A percentile compares a stretch with the other conserved stretches of the same genome.
These are phyloP conservation scores for Aspergillus sclerotialis DNA, from an alignment of 2,329 filamentous ascomycete species.

Conservation along the genomic window DNA sequence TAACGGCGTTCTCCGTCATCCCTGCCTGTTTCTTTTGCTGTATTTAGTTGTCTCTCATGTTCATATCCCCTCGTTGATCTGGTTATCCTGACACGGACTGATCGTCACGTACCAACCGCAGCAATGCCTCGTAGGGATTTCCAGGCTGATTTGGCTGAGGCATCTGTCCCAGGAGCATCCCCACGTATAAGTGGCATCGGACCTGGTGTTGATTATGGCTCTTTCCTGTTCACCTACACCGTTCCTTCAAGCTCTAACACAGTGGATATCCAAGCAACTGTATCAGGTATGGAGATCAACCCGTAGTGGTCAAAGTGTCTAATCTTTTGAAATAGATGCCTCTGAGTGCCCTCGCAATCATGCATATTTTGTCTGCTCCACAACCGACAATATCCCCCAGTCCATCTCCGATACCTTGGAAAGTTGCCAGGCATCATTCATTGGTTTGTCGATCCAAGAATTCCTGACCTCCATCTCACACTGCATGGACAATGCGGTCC, in stretches of 20 bases:
- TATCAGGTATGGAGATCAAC: conserved; percentile 29
- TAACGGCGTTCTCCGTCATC: too few relatives aligned
- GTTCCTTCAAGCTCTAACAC: conserved; percentile 15
- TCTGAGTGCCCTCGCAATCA: conserved; percentile 54
- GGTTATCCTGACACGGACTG: too few relatives aligned
- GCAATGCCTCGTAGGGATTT: conserved; percentile 67
- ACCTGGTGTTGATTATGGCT: conserved; percentile 63
- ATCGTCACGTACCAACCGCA: too few relatives aligned
- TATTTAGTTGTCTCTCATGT: too few relatives aligned
- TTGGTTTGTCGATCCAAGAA: conserved; percentile 40
- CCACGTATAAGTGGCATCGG: conserved; percentile 49
- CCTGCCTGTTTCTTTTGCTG: too few relatives aligned
- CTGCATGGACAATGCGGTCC: conserved; percentile 24
- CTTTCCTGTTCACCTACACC: conserved; percentile 57
- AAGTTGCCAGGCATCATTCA: conserved; percentile 36
- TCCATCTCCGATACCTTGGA: conserved; percentile 30
- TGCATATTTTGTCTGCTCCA: conserved; percentile 51
- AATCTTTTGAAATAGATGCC: conserved; percentile 39
- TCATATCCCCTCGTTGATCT: too few relatives aligned
- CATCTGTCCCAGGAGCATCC: conserved; percentile 31
- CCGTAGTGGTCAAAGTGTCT: background rate
- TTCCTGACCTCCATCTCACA: conserved; percentile 43
- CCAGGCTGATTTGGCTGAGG: conserved; percentile 49
- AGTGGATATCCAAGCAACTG: conserved; percentile 31
- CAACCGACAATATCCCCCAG: conserved; percentile 32